Evolutionary conservation across 2,329 filamentous ascomycete genomes (phyloP).

Genomic region (Biscogniauxia marginata): DNA sequence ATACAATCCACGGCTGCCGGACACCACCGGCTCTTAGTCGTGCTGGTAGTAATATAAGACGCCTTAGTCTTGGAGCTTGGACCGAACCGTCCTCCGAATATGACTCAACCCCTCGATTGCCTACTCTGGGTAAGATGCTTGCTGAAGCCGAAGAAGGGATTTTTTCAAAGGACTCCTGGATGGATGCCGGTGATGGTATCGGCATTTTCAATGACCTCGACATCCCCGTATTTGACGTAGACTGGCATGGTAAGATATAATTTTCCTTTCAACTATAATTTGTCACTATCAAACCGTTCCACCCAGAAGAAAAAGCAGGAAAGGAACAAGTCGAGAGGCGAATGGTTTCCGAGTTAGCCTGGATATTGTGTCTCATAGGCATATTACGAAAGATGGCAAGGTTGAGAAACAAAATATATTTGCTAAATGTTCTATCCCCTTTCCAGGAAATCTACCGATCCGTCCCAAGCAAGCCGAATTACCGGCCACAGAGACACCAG

Average conservation of each 20-base stretch:
- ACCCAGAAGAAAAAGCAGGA: no score
- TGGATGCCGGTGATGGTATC: not conserved
- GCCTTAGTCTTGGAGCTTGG: constrained; percentile 13
- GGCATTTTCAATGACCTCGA: constrained; percentile 14
- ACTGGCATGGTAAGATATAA: constrained; percentile 11
- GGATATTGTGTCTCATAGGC: not conserved
- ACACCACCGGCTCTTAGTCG: not conserved
- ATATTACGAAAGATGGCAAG: not conserved
- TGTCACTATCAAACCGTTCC: no score
- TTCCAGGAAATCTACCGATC: constrained; percentile 4
- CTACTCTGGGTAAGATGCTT: constrained; percentile 11
- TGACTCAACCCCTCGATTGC: constrained; percentile 19
- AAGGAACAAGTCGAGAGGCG: no score
- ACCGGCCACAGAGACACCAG: not conserved
- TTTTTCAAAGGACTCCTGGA: not conserved
- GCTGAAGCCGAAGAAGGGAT: not conserved
- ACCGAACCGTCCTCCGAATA: constrained; percentile 6
- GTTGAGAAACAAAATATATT: not conserved
- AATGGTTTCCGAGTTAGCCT: not conserved
- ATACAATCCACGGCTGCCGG: constrained; percentile 7
- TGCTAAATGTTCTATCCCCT: not conserved
- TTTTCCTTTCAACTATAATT: no score
- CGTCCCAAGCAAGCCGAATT: constrained; percentile 5
- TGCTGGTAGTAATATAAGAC: constrained; percentile 5
- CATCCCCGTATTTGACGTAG: not conserved